Conservation (phyloP, 2,329 filamentous ascomycete genomes). For the Ophiocordyceps camponoti-rufipedis region DNA sequence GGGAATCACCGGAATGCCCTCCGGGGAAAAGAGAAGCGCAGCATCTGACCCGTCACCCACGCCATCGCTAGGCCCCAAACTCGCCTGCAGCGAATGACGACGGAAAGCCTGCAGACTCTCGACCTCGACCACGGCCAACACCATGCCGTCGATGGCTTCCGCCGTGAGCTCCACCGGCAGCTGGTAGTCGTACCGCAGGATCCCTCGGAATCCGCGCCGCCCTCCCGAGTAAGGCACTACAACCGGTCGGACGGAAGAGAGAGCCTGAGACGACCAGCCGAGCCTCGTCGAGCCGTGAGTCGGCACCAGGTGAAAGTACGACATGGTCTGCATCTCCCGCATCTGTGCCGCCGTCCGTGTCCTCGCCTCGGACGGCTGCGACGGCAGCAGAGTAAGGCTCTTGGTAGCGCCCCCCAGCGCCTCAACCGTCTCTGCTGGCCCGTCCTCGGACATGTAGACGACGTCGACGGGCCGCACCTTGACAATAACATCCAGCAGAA, state of each 20-base stretch:
- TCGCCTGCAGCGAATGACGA: constrained; percentile 6
- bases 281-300: constrained; percentile 2
- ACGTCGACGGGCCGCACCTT: constrained; percentile 39
- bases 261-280: constrained; percentile 33
- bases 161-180: constrained; percentile 37
- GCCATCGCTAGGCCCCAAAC: not conserved
- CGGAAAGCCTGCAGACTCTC: constrained; percentile 33
- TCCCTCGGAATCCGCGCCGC: constrained; percentile 37
- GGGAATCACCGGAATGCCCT: constrained; percentile 44
- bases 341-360: constrained; percentile 46
- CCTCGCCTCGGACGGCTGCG: constrained; percentile 35
- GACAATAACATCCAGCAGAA: constrained; percentile 38
- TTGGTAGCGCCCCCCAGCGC: constrained; percentile 25
- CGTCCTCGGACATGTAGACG: constrained; percentile 50
- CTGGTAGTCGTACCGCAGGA: constrained; percentile 51
- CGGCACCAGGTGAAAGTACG: constrained; percentile 49
- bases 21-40: constrained; percentile 13
- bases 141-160: constrained; percentile 50
- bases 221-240: constrained; percentile 38
- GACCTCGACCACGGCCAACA: constrained; percentile 48
- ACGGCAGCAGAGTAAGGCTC: constrained; percentile 34
- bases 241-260: constrained; percentile 41
- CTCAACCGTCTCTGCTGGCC: constrained; percentile 37
- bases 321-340: constrained; percentile 59
- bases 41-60: not conserved